Percentiles rank a stretch among this genome's conserved stretches.
phyloP scores from a whole-genome alignment of 805 yeast genomes.

The Saturnispora galanensis region DNA sequence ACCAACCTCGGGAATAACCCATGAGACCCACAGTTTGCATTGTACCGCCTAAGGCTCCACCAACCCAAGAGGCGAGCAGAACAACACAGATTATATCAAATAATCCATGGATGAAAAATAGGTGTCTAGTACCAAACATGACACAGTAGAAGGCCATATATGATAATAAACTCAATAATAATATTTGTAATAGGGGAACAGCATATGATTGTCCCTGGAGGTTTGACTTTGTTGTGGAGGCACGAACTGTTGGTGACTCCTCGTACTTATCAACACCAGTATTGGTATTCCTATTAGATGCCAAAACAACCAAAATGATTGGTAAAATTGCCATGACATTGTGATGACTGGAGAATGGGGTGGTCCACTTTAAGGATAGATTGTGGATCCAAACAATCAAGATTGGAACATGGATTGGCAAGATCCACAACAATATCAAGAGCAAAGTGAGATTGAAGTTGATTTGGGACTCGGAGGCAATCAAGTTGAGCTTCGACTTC shows the following conservation, averaged over 20 bases:
- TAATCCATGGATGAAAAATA: slow-evolving; percentile 78
- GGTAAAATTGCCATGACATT: slow-evolving; percentile 73
- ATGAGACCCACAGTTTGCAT: slow-evolving; percentile 8
- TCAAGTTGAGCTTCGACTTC: not conserved
- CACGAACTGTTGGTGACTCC: not conserved
- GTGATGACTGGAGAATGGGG: slow-evolving; percentile 82
- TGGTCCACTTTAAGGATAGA: slow-evolving; percentile 64
- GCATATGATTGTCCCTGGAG: slow-evolving; percentile 32
- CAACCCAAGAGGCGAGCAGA: slow-evolving; percentile 28
- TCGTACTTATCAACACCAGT: not conserved
- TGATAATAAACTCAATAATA: slow-evolving; percentile 30
- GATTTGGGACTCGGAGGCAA: slow-evolving; percentile 25
- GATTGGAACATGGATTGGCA: slow-evolving; percentile 73
- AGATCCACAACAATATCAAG: slow-evolving; percentile 62
- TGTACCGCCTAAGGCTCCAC: slow-evolving; percentile 14
- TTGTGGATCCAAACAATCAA: slow-evolving; percentile 76
- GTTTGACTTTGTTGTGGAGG: slow-evolving; percentile 36
- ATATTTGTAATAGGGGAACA: slow-evolving; percentile 62
- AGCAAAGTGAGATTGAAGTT: slow-evolving; percentile 58
- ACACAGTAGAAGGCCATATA: slow-evolving; percentile 54
- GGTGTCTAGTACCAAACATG: slow-evolving; percentile 67
- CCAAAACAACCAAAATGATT: slow-evolving; percentile 47
- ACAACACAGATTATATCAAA: slow-evolving; percentile 56
- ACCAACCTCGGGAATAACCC: slow-evolving; percentile 9
- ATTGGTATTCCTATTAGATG: slow-evolving; percentile 30